Evolutionary conservation across 2,329 filamentous ascomycete genomes (phyloP).

Genomic region (Monilinia laxa): DNA sequence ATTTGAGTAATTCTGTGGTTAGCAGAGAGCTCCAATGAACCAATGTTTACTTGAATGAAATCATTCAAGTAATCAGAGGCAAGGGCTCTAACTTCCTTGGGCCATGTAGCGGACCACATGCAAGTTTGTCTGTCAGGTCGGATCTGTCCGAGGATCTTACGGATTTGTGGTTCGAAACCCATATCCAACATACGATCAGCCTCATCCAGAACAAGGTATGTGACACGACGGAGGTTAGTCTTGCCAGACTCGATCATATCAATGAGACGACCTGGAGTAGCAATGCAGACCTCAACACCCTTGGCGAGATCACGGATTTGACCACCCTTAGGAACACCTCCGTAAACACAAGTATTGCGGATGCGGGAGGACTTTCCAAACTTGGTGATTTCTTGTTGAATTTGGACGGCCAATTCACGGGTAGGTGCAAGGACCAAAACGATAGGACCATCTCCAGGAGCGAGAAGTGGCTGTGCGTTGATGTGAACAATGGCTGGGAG

Average conservation of each 20-base stretch:
- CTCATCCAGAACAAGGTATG: slow-evolving; percentile 97
- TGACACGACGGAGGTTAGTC: slow-evolving; percentile 96
- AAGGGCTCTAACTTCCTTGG: slow-evolving; percentile 93
- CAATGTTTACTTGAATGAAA: slow-evolving; percentile 99
- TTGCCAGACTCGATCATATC: slow-evolving; percentile 98
- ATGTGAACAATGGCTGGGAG: slow-evolving; percentile 98
- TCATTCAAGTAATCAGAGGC: slow-evolving; percentile 88
- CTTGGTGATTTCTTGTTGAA: slow-evolving; percentile 97
- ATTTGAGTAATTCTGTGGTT: slow-evolving; percentile 98
- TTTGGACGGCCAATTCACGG: slow-evolving; percentile 96
- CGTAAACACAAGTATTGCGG: slow-evolving; percentile 97
- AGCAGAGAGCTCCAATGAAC: slow-evolving; percentile 91
- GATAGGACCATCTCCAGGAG: slow-evolving; percentile 93
- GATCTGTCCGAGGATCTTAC: slow-evolving; percentile 97
- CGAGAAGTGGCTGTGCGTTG: slow-evolving; percentile 95
- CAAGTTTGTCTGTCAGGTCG: slow-evolving; percentile 97
- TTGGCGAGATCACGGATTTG: slow-evolving; percentile 94
- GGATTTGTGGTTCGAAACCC: slow-evolving; percentile 99
- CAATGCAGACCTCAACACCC: slow-evolving; percentile 98
- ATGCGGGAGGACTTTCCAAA: slow-evolving; percentile 98
- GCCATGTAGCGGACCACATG: slow-evolving; percentile 99
- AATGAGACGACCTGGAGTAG: slow-evolving; percentile 94
- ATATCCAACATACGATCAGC: slow-evolving; percentile 99
- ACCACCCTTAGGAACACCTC: slow-evolving; percentile 95
- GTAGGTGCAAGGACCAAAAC: slow-evolving; percentile 95